Conservation (phyloP, 306 rosid species). For the Quillaja saponaria region DNA sequence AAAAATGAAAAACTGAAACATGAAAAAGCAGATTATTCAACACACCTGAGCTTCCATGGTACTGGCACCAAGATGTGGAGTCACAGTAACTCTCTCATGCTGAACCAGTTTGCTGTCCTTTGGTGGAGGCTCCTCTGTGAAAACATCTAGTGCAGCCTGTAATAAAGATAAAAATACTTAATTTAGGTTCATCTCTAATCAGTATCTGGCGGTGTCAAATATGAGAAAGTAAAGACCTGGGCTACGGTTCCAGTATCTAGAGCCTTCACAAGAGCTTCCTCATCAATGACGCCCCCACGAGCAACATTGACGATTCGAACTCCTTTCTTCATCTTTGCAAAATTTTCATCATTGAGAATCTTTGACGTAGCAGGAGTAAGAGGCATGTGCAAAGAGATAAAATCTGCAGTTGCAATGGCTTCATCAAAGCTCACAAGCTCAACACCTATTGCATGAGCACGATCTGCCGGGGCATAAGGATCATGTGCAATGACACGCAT, state of each 20-base stretch:
- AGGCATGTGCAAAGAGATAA: slow-evolving; percentile 97
- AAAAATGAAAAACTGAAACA: background rate
- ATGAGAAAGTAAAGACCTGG: slow-evolving; percentile 53
- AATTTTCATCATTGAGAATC: slow-evolving; percentile 85
- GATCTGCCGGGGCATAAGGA: slow-evolving; percentile 94
- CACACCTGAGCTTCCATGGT: slow-evolving; percentile 93
- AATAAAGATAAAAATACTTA: slow-evolving; percentile 25
- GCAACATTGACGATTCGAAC: slow-evolving; percentile 94
- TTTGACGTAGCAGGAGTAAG: slow-evolving; percentile 84
- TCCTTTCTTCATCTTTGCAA: slow-evolving; percentile 95
- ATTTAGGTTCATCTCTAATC: background rate
- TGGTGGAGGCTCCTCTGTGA: slow-evolving; percentile 81
- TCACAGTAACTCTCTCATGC: slow-evolving; percentile 88
- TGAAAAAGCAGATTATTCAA: slow-evolving; percentile 11
- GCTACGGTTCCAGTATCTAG: slow-evolving; percentile 89
- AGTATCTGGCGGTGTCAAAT: slow-evolving; percentile 7
- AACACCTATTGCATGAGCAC: slow-evolving; percentile 94
- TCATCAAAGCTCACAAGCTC: slow-evolving; percentile 94
- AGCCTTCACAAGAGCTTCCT: slow-evolving; percentile 92
- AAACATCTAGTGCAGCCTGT: slow-evolving; percentile 97
- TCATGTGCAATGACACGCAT: slow-evolving; percentile 97
- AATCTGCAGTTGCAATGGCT: slow-evolving; percentile 83
- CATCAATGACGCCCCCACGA: slow-evolving; percentile 97
- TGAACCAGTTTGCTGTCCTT: slow-evolving; percentile 68
- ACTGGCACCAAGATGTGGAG: slow-evolving; percentile 99